Percentiles rank a stretch among this genome's conserved stretches.
Evolutionary conservation across 306 rosid genomes (phyloP).

Genomic region (Hippophae rhamnoides): DNA sequence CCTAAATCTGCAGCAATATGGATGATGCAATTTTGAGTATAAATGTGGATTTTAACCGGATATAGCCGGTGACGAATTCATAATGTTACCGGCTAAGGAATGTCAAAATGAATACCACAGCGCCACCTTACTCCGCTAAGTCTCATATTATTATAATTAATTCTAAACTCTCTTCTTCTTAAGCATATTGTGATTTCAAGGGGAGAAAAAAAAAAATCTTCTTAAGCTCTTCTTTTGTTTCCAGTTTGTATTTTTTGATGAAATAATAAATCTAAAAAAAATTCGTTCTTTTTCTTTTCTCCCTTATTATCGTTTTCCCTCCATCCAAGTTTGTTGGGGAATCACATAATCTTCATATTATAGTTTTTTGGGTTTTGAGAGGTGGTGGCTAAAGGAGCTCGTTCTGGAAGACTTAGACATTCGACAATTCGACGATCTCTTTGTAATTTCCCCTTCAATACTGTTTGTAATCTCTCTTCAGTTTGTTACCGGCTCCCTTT

Average conservation of each 20-base stretch:
- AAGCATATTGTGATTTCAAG: not conserved
- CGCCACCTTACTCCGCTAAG: constrained; percentile 4
- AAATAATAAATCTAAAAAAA: constrained; percentile 15
- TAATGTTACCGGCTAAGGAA: constrained; percentile 30
- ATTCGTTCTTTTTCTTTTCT: constrained; percentile 14
- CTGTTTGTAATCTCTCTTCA: constrained; percentile 5
- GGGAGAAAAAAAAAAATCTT: no score
- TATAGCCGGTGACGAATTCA: constrained; percentile 33
- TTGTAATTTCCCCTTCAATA: constrained; percentile 29
- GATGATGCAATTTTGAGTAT: no score
- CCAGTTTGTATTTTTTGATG: constrained; percentile 37
- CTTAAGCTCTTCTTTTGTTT: constrained; percentile 1
- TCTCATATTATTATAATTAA: no score
- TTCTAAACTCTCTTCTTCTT: not conserved
- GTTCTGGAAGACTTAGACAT: constrained; percentile 7
- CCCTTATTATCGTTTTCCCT: constrained; percentile 26
- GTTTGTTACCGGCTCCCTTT: constrained; percentile 35
- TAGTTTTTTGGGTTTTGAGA: constrained; percentile 10
- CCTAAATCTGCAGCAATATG: no score
- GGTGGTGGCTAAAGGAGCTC: constrained; percentile 9
- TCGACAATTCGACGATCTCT: constrained; percentile 46
- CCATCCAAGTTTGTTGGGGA: constrained; percentile 31
- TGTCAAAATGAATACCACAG: constrained; percentile 22
- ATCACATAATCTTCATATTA: constrained; percentile 22
- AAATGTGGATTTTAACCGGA: constrained; percentile 24